These are phyloP conservation scores for Sporothrix euskadiensis DNA, from an alignment of 2,329 filamentous ascomycete genomes.

Conservation along the genomic window DNA sequence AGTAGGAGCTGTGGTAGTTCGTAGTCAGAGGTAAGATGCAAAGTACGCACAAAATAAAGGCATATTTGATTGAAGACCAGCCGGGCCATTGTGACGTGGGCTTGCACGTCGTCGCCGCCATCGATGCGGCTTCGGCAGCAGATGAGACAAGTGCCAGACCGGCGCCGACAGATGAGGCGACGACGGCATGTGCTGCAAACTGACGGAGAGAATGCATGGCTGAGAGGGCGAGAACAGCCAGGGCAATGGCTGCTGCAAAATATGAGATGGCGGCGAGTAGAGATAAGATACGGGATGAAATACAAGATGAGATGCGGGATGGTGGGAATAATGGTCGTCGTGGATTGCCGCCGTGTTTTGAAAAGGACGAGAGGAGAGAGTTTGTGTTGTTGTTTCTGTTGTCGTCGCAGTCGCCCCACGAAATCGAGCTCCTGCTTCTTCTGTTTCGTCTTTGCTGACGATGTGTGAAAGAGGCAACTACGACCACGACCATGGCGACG, in stretches of 20 bases:
- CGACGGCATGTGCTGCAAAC: not conserved
- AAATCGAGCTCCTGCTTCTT: not conserved
- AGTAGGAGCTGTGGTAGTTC: not conserved
- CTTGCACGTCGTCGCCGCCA: not conserved
- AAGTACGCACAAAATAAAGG: slow-evolving; percentile 27
- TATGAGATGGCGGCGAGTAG: not conserved
- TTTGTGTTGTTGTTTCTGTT: not conserved
- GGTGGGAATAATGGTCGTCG: not conserved
- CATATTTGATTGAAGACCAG: slow-evolving; percentile 23
- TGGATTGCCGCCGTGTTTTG: not conserved
- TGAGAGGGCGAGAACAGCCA: not conserved
- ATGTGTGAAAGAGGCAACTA: not conserved
- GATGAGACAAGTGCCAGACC: not conserved
- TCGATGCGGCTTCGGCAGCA: too few relatives aligned
- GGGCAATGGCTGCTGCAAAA: not conserved
- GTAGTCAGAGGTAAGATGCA: not conserved
- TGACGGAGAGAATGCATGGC: slow-evolving; percentile 10
- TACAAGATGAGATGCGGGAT: not conserved
- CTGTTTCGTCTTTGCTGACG: not conserved
- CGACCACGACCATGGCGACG: not conserved
- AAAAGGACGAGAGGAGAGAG: not conserved
- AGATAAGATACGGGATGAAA: not conserved
- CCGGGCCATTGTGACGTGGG: slow-evolving; percentile 29
- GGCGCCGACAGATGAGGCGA: not conserved
- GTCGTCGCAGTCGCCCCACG: too few relatives aligned